These are phyloP conservation scores for Cinchona pubescens DNA, from an alignment of 257 asterid genomes.

Conservation along the genomic window DNA sequence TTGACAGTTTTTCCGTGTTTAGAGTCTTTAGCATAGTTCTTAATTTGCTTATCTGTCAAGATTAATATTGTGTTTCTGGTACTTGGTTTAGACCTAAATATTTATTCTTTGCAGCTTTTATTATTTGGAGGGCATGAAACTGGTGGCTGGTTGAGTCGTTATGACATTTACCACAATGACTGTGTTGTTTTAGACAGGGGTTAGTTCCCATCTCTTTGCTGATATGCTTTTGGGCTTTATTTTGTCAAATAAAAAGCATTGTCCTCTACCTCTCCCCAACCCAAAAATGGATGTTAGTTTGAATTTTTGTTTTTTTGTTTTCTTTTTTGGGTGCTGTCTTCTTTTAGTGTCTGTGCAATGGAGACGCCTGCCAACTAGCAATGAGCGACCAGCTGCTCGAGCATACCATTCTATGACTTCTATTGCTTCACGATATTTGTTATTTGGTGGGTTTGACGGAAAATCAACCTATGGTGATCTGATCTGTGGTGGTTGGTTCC, in stretches of 20 bases:
- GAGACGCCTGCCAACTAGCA: conserved; percentile 76
- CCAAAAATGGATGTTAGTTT: not conserved
- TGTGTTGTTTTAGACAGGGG: conserved; percentile 94
- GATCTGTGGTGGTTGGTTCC: conserved; percentile 99
- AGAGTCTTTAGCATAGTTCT: not conserved
- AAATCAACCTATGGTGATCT: conserved; percentile 84
- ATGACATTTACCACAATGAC: conserved; percentile 86
- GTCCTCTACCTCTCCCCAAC: not conserved
- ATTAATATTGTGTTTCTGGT: conserved; percentile 8
- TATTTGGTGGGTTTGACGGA: conserved; percentile 98
- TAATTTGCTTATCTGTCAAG: not conserved
- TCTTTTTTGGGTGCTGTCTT: too few species aligned
- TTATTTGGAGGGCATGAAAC: conserved; percentile 99
- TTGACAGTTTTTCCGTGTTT: not conserved
- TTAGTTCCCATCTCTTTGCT: conserved; percentile 30
- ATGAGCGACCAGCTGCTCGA: conserved; percentile 84
- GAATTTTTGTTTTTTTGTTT: conserved; percentile 1
- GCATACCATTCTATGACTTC: conserved; percentile 94
- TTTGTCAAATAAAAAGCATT: not conserved
- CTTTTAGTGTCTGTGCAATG: conserved; percentile 81
- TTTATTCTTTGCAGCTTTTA: conserved; percentile 62
- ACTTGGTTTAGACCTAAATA: conserved; percentile 14
- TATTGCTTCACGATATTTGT: conserved; percentile 66
- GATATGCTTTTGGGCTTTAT: not conserved
- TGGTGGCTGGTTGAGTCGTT: conserved; percentile 99